phyloP scores from a whole-genome alignment of 2,329 filamentous ascomycete species.

The Curvularia sp. region DNA sequence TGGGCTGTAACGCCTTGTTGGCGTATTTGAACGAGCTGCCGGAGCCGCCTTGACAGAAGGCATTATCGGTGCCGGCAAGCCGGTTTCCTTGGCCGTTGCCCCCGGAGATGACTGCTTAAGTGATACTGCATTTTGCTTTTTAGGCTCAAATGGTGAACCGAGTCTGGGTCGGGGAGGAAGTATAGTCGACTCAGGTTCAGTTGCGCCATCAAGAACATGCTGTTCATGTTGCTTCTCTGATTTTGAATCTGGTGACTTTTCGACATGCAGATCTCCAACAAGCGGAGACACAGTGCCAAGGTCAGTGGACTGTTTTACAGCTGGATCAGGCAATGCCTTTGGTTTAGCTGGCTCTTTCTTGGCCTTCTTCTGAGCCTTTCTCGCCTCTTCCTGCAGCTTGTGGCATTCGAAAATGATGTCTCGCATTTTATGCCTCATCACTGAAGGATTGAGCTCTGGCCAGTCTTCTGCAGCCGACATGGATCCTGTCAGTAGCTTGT shows the following conservation, averaged over 20 bases:
- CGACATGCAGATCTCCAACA: neutral
- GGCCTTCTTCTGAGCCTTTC: slow-evolving; percentile 22
- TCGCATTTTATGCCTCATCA: slow-evolving; percentile 71
- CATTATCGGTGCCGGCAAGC: slow-evolving; percentile 3
- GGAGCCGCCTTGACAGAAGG: slow-evolving; percentile 1
- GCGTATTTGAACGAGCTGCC: neutral
- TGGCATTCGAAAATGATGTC: slow-evolving; percentile 69
- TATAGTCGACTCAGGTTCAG: neutral
- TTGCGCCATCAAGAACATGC: neutral
- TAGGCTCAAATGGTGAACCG: slow-evolving; percentile 19
- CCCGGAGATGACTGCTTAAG: neutral
- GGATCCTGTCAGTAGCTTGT: slow-evolving; percentile 69
- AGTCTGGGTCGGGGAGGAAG: slow-evolving; percentile 11
- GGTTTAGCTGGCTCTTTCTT: slow-evolving; percentile 16
- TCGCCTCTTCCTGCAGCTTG: slow-evolving; percentile 50
- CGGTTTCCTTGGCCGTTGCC: slow-evolving; percentile 2
- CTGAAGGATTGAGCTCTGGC: slow-evolving; percentile 60
- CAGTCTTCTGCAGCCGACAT: slow-evolving; percentile 65
- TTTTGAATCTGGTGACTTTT: neutral
- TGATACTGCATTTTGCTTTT: neutral
- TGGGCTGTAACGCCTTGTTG: slow-evolving; percentile 11
- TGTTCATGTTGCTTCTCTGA: neutral
- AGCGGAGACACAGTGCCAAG: neutral
- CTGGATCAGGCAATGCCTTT: slow-evolving; percentile 6
- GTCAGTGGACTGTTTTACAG: neutral